phyloP scores from a whole-genome alignment of 2,329 filamentous ascomycete genomes.

The Fusarium sp. region DNA sequence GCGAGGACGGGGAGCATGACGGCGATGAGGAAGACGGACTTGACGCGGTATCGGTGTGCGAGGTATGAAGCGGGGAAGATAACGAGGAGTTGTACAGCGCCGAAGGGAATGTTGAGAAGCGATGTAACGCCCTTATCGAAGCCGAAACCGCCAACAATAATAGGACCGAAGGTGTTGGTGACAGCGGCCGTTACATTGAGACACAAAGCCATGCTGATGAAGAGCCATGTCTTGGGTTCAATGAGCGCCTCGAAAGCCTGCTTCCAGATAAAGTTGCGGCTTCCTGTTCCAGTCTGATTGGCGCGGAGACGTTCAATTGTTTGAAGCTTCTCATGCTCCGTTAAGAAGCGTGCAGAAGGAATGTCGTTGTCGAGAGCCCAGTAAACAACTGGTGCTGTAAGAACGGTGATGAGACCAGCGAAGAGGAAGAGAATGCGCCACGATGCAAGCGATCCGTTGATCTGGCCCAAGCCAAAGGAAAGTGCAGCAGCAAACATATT shows the following conservation, averaged over 20 bases:
- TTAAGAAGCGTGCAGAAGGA: slow-evolving; percentile 67
- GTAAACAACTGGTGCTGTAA: slow-evolving; percentile 68
- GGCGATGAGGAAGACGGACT: slow-evolving; percentile 64
- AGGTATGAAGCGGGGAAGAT: slow-evolving; percentile 70
- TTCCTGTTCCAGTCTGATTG: slow-evolving; percentile 81
- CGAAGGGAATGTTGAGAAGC: slow-evolving; percentile 76
- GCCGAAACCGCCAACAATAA: slow-evolving; percentile 71
- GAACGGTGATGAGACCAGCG: slow-evolving; percentile 69
- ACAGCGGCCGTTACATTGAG: slow-evolving; percentile 74
- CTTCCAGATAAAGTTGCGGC: slow-evolving; percentile 74
- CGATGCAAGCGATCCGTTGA: slow-evolving; percentile 50
- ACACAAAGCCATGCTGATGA: slow-evolving; percentile 69
- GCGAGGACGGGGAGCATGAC: slow-evolving; percentile 71
- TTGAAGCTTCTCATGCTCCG: slow-evolving; percentile 72
- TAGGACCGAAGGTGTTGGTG: slow-evolving; percentile 72
- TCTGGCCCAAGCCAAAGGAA: slow-evolving; percentile 68
- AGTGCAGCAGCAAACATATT: slow-evolving; percentile 67
- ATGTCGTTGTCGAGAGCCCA: slow-evolving; percentile 71
- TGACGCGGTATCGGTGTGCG: slow-evolving; percentile 67
- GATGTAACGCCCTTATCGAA: slow-evolving; percentile 69
- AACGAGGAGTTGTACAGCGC: slow-evolving; percentile 68
- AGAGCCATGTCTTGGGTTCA: slow-evolving; percentile 68
- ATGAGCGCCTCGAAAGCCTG: slow-evolving; percentile 67
- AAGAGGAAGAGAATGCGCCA: slow-evolving; percentile 70
- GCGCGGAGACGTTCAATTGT: slow-evolving; percentile 77